Conservation (phyloP, 2,329 filamentous ascomycete genomes). For the Sclerotiophoma versabilis region DNA sequence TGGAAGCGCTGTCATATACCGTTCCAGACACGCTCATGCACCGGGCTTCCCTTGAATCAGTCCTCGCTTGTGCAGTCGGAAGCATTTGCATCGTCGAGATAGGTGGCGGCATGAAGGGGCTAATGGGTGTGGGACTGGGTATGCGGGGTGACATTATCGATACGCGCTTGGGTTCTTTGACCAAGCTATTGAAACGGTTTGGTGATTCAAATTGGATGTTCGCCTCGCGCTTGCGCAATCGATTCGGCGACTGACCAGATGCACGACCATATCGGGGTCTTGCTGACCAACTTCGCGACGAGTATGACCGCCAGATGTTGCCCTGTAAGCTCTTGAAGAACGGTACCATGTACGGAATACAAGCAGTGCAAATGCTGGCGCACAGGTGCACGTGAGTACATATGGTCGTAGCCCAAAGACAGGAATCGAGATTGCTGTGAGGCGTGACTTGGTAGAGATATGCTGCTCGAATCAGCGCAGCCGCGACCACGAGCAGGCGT, state of each 20-base stretch:
- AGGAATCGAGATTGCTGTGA: slow-evolving; percentile 32
- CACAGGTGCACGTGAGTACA: slow-evolving; percentile 40
- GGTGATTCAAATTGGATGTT: slow-evolving; percentile 10
- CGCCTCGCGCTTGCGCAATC: slow-evolving; percentile 10
- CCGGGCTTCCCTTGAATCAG: neutral
- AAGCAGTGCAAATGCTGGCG: slow-evolving; percentile 41
- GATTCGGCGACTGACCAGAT: slow-evolving; percentile 1
- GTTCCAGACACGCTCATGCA: neutral
- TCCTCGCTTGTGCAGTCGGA: neutral
- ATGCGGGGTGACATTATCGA: slow-evolving; percentile 14
- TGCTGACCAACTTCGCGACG: slow-evolving; percentile 20
- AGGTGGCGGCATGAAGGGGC: slow-evolving; percentile 13
- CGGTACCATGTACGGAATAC: slow-evolving; percentile 44
- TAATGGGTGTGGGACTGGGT: slow-evolving; percentile 11
- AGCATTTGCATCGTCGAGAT: neutral
- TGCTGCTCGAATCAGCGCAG: slow-evolving; percentile 37
- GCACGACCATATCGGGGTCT: neutral
- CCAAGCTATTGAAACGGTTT: neutral
- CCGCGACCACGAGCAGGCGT: slow-evolving; percentile 36
- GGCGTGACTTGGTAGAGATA: slow-evolving; percentile 41
- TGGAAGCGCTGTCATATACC: slow-evolving; percentile 6
- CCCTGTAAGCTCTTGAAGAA: slow-evolving; percentile 35
- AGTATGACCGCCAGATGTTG: slow-evolving; percentile 23
- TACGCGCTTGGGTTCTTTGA: slow-evolving; percentile 6
- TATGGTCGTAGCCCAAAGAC: slow-evolving; percentile 40